phyloP scores from a whole-genome alignment of 2,329 filamentous ascomycete species.

The Coniochaeta sp. region DNA sequence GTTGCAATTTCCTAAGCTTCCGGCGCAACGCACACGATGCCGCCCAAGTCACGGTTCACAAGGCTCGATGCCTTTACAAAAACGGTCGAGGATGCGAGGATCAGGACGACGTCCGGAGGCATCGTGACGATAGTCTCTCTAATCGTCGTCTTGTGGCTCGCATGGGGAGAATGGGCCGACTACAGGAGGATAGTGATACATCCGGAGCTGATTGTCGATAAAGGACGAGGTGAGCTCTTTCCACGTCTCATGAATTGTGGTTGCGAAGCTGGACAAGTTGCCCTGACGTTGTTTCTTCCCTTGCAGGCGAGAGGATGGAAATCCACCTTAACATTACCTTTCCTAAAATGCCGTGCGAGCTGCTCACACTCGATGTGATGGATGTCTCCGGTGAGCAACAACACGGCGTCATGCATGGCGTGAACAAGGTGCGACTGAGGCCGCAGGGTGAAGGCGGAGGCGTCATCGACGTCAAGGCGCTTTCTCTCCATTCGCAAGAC shows the following conservation, averaged over 20 bases:
- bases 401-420: constrained; percentile 84
- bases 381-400: constrained; percentile 97
- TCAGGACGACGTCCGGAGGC: constrained; percentile 91
- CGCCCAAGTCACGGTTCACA: constrained; percentile 87
- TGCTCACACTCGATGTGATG: constrained; percentile 97
- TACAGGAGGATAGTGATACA: constrained; percentile 81
- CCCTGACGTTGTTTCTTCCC: constrained; percentile 9
- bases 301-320: constrained; percentile 89
- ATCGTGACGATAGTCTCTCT: constrained; percentile 90
- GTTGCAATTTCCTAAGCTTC: background rate
- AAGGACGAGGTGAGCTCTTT: constrained; percentile 67
- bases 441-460: constrained; percentile 66
- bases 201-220: constrained; percentile 92
- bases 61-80: constrained; percentile 98
- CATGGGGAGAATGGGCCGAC: constrained; percentile 94
- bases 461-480: constrained; percentile 62
- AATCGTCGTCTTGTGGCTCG: constrained; percentile 78
- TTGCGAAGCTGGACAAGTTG: background rate
- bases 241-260: background rate
- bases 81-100: constrained; percentile 94
- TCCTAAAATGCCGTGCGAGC: constrained; percentile 86
- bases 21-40: constrained; percentile 49
- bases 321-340: constrained; percentile 98
- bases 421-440: constrained; percentile 81
- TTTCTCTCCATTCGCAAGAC: constrained; percentile 64